A percentile compares a stretch with the other conserved stretches of the same genome.
These are phyloP conservation scores for Aspergillus affinis DNA, from an alignment of 495 filamentous ascomycete genomes.

Conservation along the genomic window DNA sequence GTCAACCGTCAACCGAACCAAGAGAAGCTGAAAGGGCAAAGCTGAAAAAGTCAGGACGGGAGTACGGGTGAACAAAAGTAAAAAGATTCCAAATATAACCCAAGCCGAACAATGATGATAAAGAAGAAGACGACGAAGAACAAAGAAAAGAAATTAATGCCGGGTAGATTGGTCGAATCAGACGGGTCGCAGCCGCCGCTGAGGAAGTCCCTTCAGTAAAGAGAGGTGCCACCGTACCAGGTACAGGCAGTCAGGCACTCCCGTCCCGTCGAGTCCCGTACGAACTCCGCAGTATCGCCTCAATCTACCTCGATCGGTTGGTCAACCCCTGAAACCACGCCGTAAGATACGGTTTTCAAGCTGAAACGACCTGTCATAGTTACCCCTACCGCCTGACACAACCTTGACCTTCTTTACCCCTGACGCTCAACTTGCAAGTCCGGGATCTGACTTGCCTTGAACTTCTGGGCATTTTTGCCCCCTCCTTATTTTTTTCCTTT, in stretches of 20 bases:
- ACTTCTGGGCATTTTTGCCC: neutral
- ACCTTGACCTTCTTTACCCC: constrained; percentile 13
- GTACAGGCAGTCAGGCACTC: too few species aligned
- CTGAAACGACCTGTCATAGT: constrained; percentile 27
- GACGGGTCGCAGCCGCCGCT: neutral
- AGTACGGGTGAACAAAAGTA: too few species aligned
- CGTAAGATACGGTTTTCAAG: constrained; percentile 9
- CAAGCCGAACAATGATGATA: neutral
- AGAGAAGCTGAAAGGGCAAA: neutral
- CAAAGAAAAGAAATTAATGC: neutral
- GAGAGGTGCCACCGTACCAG: too few species aligned
- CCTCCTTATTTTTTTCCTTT: neutral
- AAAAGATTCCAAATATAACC: neutral
- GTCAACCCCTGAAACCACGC: constrained; percentile 19
- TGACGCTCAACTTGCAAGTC: constrained; percentile 1
- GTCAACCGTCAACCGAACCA: constrained; percentile 3
- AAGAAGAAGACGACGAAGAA: neutral
- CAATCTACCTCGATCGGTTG: constrained; percentile 4
- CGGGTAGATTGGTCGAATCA: neutral
- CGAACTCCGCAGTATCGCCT: neutral
- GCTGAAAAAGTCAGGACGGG: neutral
- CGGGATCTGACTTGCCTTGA: neutral
- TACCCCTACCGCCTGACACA: constrained; percentile 9
- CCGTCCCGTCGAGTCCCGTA: neutral
- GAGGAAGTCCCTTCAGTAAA: too few species aligned